Evolutionary conservation across 2,329 filamentous ascomycete species (phyloP).

Genomic region (Colletotrichum sp.): DNA sequence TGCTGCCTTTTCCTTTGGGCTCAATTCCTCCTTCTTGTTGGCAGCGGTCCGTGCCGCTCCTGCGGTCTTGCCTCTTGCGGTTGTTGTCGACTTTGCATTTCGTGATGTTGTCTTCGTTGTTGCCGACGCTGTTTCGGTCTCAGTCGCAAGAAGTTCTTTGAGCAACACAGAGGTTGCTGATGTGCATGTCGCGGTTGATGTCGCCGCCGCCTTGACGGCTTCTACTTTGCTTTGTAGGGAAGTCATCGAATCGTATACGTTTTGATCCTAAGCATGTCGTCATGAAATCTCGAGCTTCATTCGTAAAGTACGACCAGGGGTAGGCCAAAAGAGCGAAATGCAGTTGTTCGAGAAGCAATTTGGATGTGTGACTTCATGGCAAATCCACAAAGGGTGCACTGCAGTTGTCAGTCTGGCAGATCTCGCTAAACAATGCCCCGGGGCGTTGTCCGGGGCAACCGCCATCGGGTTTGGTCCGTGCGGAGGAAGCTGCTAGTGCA

Average conservation of each 20-base stretch:
- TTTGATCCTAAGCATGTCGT: slow-evolving; percentile 36
- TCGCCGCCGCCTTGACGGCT: slow-evolving; percentile 59
- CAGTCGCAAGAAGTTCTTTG: slow-evolving; percentile 50
- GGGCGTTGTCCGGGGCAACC: slow-evolving; percentile 19
- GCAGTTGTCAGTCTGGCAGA: slow-evolving; percentile 19
- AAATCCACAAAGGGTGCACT: background rate
- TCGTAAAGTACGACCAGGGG: background rate
- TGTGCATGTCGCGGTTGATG: slow-evolving; percentile 59
- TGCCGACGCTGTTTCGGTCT: slow-evolving; percentile 25
- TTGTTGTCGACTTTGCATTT: slow-evolving; percentile 29
- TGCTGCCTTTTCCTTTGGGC: slow-evolving; percentile 65
- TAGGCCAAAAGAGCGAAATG: background rate
- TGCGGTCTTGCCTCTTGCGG: slow-evolving; percentile 29
- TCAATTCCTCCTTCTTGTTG: slow-evolving; percentile 47
- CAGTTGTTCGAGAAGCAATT: slow-evolving; percentile 14
- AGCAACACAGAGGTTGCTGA: slow-evolving; percentile 51
- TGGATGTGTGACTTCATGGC: slow-evolving; percentile 6
- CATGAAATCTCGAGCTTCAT: slow-evolving; percentile 21
- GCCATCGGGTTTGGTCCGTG: background rate
- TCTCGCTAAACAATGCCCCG: slow-evolving; percentile 22
- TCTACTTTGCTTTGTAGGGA: slow-evolving; percentile 48
- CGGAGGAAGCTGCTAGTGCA: background rate
- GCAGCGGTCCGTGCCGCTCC: slow-evolving; percentile 33
- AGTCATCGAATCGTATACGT: slow-evolving; percentile 40
- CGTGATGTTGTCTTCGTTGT: slow-evolving; percentile 23